Base-by-base conservation (phyloP, 2,329 filamentous ascomycete species). In the Ceratocystis diversiconidia region DNA sequence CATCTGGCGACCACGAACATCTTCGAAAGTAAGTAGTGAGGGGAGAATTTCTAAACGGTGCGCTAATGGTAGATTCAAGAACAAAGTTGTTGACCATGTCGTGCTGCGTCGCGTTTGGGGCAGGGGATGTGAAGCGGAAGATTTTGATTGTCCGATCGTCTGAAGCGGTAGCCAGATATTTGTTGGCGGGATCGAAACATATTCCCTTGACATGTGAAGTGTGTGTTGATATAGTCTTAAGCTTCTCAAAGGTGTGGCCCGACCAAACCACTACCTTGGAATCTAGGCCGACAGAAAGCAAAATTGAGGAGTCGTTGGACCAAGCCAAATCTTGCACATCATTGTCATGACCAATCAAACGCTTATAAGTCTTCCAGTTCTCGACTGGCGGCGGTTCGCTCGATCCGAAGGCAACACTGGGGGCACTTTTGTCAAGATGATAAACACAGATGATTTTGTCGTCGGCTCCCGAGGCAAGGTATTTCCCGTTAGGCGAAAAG, bases 381-480 rank as follows among this genome's bases (percentile, higher is more conserved):
- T 99, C 94, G 60, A 95, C 88, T 0, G 92, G 91, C 2, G 92
- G 90, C 36, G 90, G 85, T 73, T 97, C 94, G 74, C 92, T 94
- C 62, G 88, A 85, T 68, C 88, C 91, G 74, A 95, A 95, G 8
- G 89, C 87, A 8, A 88, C 83, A 63, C 87, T 82, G 71, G 92
- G 89, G 28, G 89, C 85, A 72, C 86, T 89, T 66, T 88, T 84
- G 75, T 97, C 91, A 65, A 96, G 83, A 69, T 89, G 87, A 76
- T 99, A 99, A 70, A 99, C 90, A 76, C 94, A 96, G 70, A 99
- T 95, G 73, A 99, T 92, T 80, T 96, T 96, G 78, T 99, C 94
- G 76, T 99, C 94, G 71, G 95, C 95, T 66, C 94, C 94, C 10
- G 92, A 97, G 43, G 95, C 95, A 63, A 99, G 83, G 74, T 96